These are phyloP conservation scores for Yamadazyma sp. DNA, from an alignment of 1,139 yeast species.

Conservation along the genomic window DNA sequence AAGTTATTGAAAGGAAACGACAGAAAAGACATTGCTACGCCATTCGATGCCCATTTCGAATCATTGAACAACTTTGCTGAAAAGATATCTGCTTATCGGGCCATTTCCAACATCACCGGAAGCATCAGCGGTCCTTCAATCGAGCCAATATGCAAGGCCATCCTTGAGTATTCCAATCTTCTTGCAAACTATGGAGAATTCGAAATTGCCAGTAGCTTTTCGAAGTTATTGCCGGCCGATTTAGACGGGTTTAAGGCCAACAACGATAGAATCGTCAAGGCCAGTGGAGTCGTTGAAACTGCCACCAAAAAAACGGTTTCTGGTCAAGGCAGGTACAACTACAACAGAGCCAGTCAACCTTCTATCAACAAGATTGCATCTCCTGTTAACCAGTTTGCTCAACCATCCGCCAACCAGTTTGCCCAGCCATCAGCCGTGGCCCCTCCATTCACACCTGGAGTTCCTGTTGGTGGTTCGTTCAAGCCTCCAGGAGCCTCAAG, in stretches of 20 bases:
- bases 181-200: slow-evolving; percentile 84
- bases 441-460: slow-evolving; percentile 7
- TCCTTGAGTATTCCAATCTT: slow-evolving; percentile 76
- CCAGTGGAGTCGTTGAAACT: slow-evolving; percentile 23
- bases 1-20: slow-evolving; percentile 42
- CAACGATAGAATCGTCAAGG: slow-evolving; percentile 75
- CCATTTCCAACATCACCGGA: slow-evolving; percentile 44
- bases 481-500: not conserved
- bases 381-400: slow-evolving; percentile 5
- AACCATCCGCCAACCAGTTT: slow-evolving; percentile 2
- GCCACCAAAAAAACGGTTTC: not conserved
- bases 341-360: not conserved
- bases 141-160: slow-evolving; percentile 54
- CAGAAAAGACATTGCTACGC: slow-evolving; percentile 45
- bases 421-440: slow-evolving; percentile 1
- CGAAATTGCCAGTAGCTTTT: slow-evolving; percentile 72
- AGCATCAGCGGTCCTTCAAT: slow-evolving; percentile 47
- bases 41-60: slow-evolving; percentile 82
- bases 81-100: slow-evolving; percentile 75
- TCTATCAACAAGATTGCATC: slow-evolving; percentile 10
- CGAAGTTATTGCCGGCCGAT: slow-evolving; percentile 66
- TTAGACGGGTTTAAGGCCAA: slow-evolving; percentile 48
- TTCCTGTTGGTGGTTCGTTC: slow-evolving; percentile 7
- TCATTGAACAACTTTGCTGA: slow-evolving; percentile 82
- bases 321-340: not conserved